Evolutionary conservation across 2,329 filamentous ascomycete species (phyloP).

Genomic region (Plectosphaerella sp.): DNA sequence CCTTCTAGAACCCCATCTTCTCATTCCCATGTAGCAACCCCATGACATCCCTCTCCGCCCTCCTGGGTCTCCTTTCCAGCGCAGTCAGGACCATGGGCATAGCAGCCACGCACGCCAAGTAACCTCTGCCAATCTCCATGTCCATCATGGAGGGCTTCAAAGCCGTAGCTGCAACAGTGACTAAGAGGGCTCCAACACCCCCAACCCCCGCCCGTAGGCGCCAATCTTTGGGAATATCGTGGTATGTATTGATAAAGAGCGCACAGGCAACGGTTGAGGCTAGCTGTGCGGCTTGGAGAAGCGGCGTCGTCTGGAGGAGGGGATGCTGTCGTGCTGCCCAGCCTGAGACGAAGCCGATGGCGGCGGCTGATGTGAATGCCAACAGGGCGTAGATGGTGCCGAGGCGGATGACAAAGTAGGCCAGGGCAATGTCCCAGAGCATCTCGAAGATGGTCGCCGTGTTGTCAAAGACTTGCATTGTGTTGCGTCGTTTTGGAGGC

Average conservation of each 20-base stretch:
- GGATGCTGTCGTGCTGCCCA: slow-evolving; percentile 1
- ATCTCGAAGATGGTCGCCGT: slow-evolving; percentile 28
- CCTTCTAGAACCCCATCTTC: background rate
- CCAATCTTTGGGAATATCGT: slow-evolving; percentile 8
- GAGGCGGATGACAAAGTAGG: slow-evolving; percentile 26
- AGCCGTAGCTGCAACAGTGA: background rate
- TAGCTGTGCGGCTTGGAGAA: slow-evolving; percentile 1
- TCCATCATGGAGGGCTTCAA: background rate
- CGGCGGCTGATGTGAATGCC: slow-evolving; percentile 16
- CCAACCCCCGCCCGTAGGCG: slow-evolving; percentile 8
- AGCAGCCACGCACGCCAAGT: background rate
- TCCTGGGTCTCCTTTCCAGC: background rate
- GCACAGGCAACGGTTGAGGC: slow-evolving; percentile 1
- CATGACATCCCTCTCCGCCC: background rate
- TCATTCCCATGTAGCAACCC: background rate
- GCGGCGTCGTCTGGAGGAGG: background rate
- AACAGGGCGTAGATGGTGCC: slow-evolving; percentile 24
- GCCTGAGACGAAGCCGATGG: background rate
- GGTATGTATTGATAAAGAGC: slow-evolving; percentile 2
- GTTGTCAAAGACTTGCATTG: slow-evolving; percentile 19
- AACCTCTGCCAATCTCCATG: background rate
- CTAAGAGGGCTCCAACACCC: slow-evolving; percentile 2
- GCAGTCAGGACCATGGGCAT: slow-evolving; percentile 7
- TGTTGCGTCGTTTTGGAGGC: background rate
- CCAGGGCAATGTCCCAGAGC: slow-evolving; percentile 30